These are phyloP conservation scores for Suillus americanus DNA, from an alignment of 768 basidiomycete species.

Conservation along the genomic window DNA sequence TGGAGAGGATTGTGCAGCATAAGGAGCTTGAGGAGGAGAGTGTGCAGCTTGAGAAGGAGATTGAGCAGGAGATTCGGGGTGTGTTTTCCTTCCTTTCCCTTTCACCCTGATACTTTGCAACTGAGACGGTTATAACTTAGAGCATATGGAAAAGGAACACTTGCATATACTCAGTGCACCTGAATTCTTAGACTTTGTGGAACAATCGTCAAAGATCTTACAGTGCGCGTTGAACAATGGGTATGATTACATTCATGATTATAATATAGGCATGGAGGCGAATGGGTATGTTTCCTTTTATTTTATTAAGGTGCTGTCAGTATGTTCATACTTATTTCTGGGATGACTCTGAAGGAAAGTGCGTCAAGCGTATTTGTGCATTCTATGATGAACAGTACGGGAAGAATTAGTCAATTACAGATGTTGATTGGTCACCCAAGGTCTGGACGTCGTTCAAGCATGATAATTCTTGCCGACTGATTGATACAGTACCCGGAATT, in stretches of 20 bases:
- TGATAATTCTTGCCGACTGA: constrained; percentile 1
- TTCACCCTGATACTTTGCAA: constrained; percentile 4
- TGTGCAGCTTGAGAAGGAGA: constrained; percentile 79
- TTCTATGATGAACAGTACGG: constrained; percentile 91
- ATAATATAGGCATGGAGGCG: constrained; percentile 85
- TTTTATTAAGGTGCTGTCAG: neutral
- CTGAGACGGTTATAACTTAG: constrained; percentile 37
- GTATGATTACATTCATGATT: constrained; percentile 97
- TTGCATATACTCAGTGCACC: constrained; percentile 80
- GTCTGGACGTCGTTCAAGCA: constrained; percentile 37
- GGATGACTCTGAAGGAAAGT: constrained; percentile 87
- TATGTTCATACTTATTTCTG: constrained; percentile 38
- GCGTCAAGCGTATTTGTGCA: constrained; percentile 90
- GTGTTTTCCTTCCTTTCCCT: constrained; percentile 3
- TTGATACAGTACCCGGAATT: constrained; percentile 87
- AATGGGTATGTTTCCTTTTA: constrained; percentile 61
- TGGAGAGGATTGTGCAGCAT: constrained; percentile 66
- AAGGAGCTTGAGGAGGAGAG: constrained; percentile 83
- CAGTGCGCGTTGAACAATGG: constrained; percentile 92
- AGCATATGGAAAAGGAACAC: constrained; percentile 85
- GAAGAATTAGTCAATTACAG: constrained; percentile 93
- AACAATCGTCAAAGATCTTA: constrained; percentile 91
- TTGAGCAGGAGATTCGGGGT: constrained; percentile 86
- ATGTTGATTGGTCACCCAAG: constrained; percentile 97
- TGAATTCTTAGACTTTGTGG: constrained; percentile 92